phyloP scores from a whole-genome alignment of 768 basidiomycete genomes.

The Lactarius hengduanensis region DNA sequence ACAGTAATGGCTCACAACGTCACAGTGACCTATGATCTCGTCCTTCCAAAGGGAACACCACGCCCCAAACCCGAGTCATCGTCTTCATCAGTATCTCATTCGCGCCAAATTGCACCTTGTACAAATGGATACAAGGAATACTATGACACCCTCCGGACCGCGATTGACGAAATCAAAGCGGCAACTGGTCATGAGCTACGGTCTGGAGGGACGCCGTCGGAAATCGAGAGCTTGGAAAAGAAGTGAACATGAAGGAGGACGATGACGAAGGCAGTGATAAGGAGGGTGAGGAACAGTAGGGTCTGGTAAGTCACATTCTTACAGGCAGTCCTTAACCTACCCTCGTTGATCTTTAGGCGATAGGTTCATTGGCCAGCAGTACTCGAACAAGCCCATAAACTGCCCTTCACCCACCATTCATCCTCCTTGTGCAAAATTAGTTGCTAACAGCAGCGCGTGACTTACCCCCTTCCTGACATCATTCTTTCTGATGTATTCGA shows the following conservation, averaged over 20 bases:
- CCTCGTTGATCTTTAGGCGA: neutral
- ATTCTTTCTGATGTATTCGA: neutral
- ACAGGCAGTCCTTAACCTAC: neutral
- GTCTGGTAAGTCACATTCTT: neutral
- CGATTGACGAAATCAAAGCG: conserved; percentile 52
- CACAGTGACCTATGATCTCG: conserved; percentile 45
- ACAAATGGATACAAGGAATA: conserved; percentile 38
- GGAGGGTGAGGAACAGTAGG: conserved; percentile 30
- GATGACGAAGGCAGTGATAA: conserved; percentile 50
- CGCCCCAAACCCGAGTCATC: conserved; percentile 27
- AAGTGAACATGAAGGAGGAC: conserved; percentile 46
- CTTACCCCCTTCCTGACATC: neutral
- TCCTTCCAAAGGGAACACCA: conserved; percentile 39
- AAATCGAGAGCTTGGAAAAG: conserved; percentile 60
- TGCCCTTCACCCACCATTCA: neutral
- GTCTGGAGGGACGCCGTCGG: conserved; percentile 74
- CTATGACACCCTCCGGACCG: conserved; percentile 49
- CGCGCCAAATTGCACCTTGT: conserved; percentile 32
- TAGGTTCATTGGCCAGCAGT: neutral
- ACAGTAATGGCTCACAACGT: conserved; percentile 31
- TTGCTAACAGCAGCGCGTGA: neutral
- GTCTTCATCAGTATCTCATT: conserved; percentile 28
- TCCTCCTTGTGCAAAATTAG: neutral
- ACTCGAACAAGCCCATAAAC: neutral
- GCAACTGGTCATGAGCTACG: conserved; percentile 63